Conservation (phyloP, 2,329 filamentous ascomycete species). For the Cladobotryum mycophilum region DNA sequence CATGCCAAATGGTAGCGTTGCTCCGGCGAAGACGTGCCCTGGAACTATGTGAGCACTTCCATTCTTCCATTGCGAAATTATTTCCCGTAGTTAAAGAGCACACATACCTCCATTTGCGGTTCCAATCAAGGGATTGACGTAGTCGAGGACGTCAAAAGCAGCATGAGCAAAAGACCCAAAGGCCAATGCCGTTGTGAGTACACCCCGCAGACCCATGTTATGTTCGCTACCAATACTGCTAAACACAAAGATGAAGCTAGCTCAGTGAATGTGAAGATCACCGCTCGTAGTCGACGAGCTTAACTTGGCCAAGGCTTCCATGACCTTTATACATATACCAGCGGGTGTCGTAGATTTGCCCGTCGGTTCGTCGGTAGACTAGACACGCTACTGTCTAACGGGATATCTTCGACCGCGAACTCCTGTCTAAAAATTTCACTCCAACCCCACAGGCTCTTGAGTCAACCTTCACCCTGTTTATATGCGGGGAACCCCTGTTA, state of each 20-base stretch:
- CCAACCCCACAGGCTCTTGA: background rate
- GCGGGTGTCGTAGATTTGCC: background rate
- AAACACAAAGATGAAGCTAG: background rate
- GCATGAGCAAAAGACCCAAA: conserved; percentile 2
- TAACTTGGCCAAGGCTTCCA: background rate
- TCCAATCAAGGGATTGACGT: conserved; percentile 22
- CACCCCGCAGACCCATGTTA: conserved; percentile 3
- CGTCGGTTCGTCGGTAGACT: conserved; percentile 1
- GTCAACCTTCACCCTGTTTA: background rate
- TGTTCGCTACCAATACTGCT: no score
- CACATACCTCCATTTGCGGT: conserved; percentile 20
- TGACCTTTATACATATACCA: background rate
- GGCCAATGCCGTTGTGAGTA: background rate
- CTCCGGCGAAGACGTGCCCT: conserved; percentile 25
- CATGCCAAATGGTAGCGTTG: conserved; percentile 24
- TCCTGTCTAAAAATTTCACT: background rate
- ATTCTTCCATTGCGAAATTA: background rate
- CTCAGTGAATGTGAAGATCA: background rate
- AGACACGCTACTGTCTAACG: background rate
- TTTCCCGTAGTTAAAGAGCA: background rate
- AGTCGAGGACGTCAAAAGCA: conserved; percentile 16
- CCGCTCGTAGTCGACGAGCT: no score
- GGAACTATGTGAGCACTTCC: background rate
- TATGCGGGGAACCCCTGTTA: conserved; percentile 3
- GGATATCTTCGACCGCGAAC: background rate